These are phyloP conservation scores for Fusarium anguioides DNA, from an alignment of 2,329 filamentous ascomycete genomes.

Conservation along the genomic window DNA sequence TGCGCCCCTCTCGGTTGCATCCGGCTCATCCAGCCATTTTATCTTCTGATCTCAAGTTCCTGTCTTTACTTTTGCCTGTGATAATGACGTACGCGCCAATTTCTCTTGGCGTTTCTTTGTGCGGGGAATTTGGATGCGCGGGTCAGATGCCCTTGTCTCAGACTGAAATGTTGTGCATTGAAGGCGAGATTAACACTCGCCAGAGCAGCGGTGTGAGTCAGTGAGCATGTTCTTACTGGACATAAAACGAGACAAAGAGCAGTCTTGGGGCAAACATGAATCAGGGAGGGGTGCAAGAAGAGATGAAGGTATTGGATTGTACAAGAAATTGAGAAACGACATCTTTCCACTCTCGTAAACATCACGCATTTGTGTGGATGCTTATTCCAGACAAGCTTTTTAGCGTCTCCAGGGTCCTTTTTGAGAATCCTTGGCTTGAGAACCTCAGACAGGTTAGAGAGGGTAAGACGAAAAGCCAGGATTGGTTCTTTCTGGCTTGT, in stretches of 20 bases:
- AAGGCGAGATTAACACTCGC: neutral
- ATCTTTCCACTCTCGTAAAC: neutral
- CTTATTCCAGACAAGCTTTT: conserved; percentile 30
- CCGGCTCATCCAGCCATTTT: neutral
- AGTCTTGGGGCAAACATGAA: neutral
- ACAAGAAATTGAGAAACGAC: rapidly evolving
- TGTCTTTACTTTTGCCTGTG: neutral
- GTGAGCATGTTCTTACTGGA: neutral
- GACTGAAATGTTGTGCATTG: too few species aligned
- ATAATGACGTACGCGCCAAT: conserved; percentile 14
- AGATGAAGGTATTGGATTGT: neutral
- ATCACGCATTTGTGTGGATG: neutral
- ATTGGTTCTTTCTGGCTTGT: neutral
- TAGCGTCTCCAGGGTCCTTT: conserved; percentile 11
- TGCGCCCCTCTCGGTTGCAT: conserved; percentile 1
- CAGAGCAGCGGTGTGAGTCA: neutral
- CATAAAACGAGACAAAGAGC: too few species aligned
- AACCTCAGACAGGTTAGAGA: neutral
- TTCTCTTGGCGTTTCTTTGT: neutral
- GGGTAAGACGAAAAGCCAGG: neutral
- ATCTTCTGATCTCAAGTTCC: neutral
- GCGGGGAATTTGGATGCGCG: neutral
- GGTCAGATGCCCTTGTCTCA: neutral
- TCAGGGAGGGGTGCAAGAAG: neutral
- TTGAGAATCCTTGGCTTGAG: neutral